A percentile compares a stretch with the other conserved stretches of the same genome.
phyloP scores from a whole-genome alignment of 2,329 filamentous ascomycete species.

The Neonectria magnoliae region DNA sequence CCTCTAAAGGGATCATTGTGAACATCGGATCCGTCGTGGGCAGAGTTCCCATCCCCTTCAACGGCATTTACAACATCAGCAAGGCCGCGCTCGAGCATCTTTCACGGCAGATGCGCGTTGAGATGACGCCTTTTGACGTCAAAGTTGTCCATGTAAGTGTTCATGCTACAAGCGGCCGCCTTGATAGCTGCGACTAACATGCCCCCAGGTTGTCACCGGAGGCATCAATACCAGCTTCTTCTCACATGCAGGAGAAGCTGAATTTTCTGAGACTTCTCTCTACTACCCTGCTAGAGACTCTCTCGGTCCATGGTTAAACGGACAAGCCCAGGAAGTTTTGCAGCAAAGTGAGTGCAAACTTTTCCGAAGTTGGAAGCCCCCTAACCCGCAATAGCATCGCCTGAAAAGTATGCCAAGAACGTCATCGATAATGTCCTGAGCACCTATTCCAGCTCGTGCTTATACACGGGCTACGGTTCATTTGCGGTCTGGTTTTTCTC shows the following conservation, averaged over 20 bases:
- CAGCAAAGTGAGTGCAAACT: slow-evolving; percentile 23
- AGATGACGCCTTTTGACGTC: slow-evolving; percentile 49
- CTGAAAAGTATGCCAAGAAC: slow-evolving; percentile 30
- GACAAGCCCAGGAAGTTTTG: slow-evolving; percentile 12
- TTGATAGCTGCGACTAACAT: background rate
- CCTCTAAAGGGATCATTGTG: slow-evolving; percentile 47
- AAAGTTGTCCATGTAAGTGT: slow-evolving; percentile 44
- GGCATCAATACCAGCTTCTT: slow-evolving; percentile 47
- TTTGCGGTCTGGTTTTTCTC: slow-evolving; percentile 30
- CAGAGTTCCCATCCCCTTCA: slow-evolving; percentile 42
- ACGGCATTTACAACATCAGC: slow-evolving; percentile 53
- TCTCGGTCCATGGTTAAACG: slow-evolving; percentile 30
- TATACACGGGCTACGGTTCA: slow-evolving; percentile 28
- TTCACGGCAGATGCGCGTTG: slow-evolving; percentile 52
- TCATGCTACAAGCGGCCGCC: too few relatives aligned
- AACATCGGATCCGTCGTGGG: slow-evolving; percentile 53
- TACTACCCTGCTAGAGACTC: slow-evolving; percentile 31
- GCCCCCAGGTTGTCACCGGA: slow-evolving; percentile 41
- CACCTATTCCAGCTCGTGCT: slow-evolving; percentile 8
- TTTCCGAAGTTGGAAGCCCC: too few relatives aligned
- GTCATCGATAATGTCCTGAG: slow-evolving; percentile 33
- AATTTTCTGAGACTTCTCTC: slow-evolving; percentile 47
- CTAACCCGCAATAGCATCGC: slow-evolving; percentile 29
- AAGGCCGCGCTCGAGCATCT: slow-evolving; percentile 55
- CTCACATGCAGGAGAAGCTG: slow-evolving; percentile 52